phyloP scores from a whole-genome alignment of 129 eudicot genomes.

The Calendula officinalis region DNA sequence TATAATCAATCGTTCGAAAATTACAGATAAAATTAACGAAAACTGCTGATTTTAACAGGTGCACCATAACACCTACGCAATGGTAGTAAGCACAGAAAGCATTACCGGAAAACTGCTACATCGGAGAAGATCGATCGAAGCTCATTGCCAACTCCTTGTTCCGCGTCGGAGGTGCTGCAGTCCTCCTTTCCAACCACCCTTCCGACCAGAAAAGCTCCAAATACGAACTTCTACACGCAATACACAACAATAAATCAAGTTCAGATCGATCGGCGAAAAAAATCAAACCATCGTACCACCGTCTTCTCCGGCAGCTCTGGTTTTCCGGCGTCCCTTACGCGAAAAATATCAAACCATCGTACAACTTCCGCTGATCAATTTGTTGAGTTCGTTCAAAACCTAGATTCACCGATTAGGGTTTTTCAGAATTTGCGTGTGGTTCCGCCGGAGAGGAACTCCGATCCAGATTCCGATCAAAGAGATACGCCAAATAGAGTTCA shows the following conservation, averaged over 20 bases:
- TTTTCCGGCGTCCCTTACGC: too few relatives aligned
- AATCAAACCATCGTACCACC: too few relatives aligned
- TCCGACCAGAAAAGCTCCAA: conserved; percentile 35
- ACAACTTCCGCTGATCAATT: too few relatives aligned
- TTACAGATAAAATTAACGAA: neutral
- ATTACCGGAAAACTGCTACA: conserved; percentile 35
- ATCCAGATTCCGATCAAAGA: too few relatives aligned
- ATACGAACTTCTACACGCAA: conserved; percentile 49
- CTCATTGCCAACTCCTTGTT: conserved; percentile 32
- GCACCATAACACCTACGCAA: conserved; percentile 44
- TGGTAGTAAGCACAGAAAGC: conserved; percentile 60
- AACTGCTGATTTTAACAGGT: conserved; percentile 34
- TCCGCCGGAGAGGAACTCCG: too few relatives aligned
- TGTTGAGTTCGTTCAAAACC: too few relatives aligned
- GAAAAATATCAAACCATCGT: too few relatives aligned
- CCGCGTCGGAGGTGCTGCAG: conserved; percentile 58
- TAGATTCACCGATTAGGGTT: too few relatives aligned
- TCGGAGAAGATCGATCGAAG: conserved; percentile 47
- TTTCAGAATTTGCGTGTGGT: too few relatives aligned
- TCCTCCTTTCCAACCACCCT: conserved; percentile 46
- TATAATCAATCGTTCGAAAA: too few relatives aligned
- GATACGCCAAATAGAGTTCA: too few relatives aligned
- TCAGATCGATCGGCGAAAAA: conserved; percentile 42
- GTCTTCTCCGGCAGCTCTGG: too few relatives aligned
- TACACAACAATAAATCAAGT: conserved; percentile 43